A percentile compares a stretch with the other conserved stretches of the same genome.
Evolutionary conservation across 2,329 filamentous ascomycete species (phyloP).

Genomic region (Penicillium brevicompactum): DNA sequence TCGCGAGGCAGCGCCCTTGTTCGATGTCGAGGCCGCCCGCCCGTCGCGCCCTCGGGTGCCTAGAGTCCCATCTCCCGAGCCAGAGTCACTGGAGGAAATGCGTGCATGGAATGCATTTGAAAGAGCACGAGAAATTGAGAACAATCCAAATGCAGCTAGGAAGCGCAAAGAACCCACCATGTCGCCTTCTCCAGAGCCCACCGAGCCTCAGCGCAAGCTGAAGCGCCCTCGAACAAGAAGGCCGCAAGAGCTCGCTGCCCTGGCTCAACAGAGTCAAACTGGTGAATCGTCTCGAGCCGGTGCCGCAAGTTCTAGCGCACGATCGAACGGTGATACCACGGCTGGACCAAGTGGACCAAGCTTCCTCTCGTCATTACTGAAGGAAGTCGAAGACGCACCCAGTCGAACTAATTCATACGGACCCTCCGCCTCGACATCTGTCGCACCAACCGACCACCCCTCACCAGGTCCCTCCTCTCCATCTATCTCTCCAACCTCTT

Average conservation of each 20-base stretch:
- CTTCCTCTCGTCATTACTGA: constrained; percentile 82
- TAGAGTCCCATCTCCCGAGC: constrained; percentile 53
- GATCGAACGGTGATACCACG: constrained; percentile 39
- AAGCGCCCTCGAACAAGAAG: constrained; percentile 84
- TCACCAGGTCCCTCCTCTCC: constrained; percentile 46
- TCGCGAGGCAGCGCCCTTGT: constrained; percentile 64
- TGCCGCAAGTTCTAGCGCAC: constrained; percentile 33
- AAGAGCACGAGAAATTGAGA: constrained; percentile 72
- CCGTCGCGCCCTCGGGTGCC: constrained; percentile 43
- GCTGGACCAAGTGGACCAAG: constrained; percentile 73
- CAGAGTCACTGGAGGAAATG: constrained; percentile 77
- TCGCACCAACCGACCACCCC: constrained; percentile 37
- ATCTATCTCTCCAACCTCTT: constrained; percentile 44
- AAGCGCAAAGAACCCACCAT: constrained; percentile 64
- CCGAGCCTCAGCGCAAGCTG: constrained; percentile 76
- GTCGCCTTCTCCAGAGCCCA: constrained; percentile 70
- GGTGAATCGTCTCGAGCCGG: constrained; percentile 42
- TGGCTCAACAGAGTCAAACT: constrained; percentile 46
- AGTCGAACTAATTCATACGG: constrained; percentile 33
- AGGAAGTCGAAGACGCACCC: constrained; percentile 73
- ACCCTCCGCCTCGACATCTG: constrained; percentile 39
- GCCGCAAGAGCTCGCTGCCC: constrained; percentile 55
- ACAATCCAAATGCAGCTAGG: constrained; percentile 49
- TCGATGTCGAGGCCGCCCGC: constrained; percentile 53
- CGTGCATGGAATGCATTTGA: constrained; percentile 91